Evolutionary conservation across 768 basidiomycete genomes (phyloP).

Genomic region (Leccinellum rugosiceps): DNA sequence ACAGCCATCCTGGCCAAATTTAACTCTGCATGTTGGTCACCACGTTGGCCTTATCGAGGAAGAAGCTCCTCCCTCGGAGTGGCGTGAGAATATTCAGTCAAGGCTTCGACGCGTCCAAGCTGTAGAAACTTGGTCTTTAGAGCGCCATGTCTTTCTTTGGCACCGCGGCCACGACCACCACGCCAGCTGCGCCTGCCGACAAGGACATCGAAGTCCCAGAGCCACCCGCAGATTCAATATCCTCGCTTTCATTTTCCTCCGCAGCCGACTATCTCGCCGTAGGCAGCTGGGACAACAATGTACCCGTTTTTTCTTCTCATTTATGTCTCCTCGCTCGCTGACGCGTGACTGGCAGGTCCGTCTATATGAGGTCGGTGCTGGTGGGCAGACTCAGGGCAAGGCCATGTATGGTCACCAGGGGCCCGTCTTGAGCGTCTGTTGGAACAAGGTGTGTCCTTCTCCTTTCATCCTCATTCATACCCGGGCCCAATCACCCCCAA

Average conservation of each 20-base stretch:
- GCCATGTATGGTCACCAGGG: slow-evolving; percentile 90
- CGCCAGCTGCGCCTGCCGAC: slow-evolving; percentile 45
- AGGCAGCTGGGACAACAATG: slow-evolving; percentile 93
- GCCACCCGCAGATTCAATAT: slow-evolving; percentile 85
- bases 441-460: slow-evolving; percentile 70
- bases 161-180: slow-evolving; percentile 27
- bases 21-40: not conserved
- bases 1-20: not conserved
- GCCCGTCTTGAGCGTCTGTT: slow-evolving; percentile 83
- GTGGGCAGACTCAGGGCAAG: slow-evolving; percentile 81
- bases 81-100: slow-evolving; percentile 22
- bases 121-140: not conserved
- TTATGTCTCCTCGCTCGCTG: not conserved
- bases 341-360: slow-evolving; percentile 57
- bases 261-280: slow-evolving; percentile 89
- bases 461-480: slow-evolving; percentile 1
- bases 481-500: slow-evolving; percentile 27
- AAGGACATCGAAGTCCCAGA: slow-evolving; percentile 82
- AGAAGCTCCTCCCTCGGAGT: slow-evolving; percentile 9
- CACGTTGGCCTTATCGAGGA: not conserved
- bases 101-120: not conserved
- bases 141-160: slow-evolving; percentile 44
- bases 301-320: slow-evolving; percentile 25
- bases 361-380: slow-evolving; percentile 83
- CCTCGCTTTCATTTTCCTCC: slow-evolving; percentile 78